These are phyloP conservation scores for Coriaria nepalensis DNA, from an alignment of 306 rosid genomes.

Conservation along the genomic window DNA sequence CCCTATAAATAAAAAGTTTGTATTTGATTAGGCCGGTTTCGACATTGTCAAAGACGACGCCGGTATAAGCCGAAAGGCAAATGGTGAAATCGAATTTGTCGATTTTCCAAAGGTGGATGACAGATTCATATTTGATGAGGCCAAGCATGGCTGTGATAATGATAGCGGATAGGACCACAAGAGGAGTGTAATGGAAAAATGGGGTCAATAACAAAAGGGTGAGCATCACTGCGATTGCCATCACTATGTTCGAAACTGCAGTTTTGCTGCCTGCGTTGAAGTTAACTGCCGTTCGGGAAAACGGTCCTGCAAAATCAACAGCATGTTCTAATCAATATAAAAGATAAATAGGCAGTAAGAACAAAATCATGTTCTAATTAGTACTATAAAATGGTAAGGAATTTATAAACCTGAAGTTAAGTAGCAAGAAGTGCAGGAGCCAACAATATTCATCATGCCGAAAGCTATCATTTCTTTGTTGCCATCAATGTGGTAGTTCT, in stretches of 20 bases:
- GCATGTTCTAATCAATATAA: background rate
- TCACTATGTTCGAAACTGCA: conserved; percentile 30
- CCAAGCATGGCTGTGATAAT: conserved; percentile 35
- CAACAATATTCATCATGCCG: conserved; percentile 41
- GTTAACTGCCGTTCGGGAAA: conserved; percentile 35
- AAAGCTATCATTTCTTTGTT: conserved; percentile 47
- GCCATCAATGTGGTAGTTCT: conserved; percentile 38
- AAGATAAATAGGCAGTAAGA: background rate
- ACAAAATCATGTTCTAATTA: background rate
- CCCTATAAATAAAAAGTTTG: too few species aligned
- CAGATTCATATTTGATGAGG: conserved; percentile 25
- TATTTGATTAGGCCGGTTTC: conserved; percentile 22
- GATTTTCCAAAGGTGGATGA: conserved; percentile 36
- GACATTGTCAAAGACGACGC: conserved; percentile 31
- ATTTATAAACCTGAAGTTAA: conserved; percentile 23
- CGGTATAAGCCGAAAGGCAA: conserved; percentile 25
- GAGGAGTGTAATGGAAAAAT: conserved; percentile 35
- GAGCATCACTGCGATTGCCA: conserved; percentile 33
- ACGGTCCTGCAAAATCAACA: conserved; percentile 24
- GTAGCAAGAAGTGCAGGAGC: conserved; percentile 44
- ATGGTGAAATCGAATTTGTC: conserved; percentile 31
- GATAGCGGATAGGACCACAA: conserved; percentile 35
- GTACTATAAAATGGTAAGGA: too few species aligned
- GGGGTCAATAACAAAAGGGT: conserved; percentile 35
- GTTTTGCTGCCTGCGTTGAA: conserved; percentile 47